phyloP scores from a whole-genome alignment of 768 basidiomycete species.

The Collybiopsis confluens region DNA sequence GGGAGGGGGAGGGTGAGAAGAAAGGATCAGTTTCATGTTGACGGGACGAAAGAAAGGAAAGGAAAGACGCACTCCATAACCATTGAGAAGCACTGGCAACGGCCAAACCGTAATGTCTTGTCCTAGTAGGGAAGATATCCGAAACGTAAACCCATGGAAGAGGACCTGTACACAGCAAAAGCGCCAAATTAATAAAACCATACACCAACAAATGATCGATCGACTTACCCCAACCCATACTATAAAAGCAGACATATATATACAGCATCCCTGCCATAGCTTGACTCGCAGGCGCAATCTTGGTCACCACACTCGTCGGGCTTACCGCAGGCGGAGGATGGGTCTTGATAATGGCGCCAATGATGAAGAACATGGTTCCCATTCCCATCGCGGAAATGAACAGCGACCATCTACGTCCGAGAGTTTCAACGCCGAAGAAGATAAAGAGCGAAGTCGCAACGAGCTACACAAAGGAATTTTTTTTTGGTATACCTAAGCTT shows the following conservation, averaged over 20 bases:
- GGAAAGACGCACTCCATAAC: slow-evolving; percentile 45
- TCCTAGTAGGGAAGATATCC: slow-evolving; percentile 85
- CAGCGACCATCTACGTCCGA: slow-evolving; percentile 56
- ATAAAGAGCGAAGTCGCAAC: slow-evolving; percentile 64
- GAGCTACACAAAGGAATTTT: slow-evolving; percentile 48
- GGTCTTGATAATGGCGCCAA: slow-evolving; percentile 60
- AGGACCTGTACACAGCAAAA: slow-evolving; percentile 23
- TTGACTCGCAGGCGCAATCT: slow-evolving; percentile 36
- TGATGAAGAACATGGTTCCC: slow-evolving; percentile 57
- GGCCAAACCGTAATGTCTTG: slow-evolving; percentile 76
- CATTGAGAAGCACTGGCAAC: slow-evolving; percentile 76
- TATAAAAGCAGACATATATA: slow-evolving; percentile 61
- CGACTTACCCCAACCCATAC: slow-evolving; percentile 52
- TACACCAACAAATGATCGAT: too few relatives aligned
- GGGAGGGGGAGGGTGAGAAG: background rate
- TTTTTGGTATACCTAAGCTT: background rate
- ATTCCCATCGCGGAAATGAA: slow-evolving; percentile 53
- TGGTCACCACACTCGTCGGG: slow-evolving; percentile 10
- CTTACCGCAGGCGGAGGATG: slow-evolving; percentile 34
- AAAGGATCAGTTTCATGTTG: too few relatives aligned
- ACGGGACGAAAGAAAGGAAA: background rate
- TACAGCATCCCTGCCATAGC: slow-evolving; percentile 66
- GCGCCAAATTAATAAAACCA: too few relatives aligned
- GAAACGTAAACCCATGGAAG: slow-evolving; percentile 66
- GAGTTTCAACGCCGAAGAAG: slow-evolving; percentile 62